Evolutionary conservation across 495 filamentous ascomycete genomes (phyloP).

Genomic region (Penicillium nucicola): DNA sequence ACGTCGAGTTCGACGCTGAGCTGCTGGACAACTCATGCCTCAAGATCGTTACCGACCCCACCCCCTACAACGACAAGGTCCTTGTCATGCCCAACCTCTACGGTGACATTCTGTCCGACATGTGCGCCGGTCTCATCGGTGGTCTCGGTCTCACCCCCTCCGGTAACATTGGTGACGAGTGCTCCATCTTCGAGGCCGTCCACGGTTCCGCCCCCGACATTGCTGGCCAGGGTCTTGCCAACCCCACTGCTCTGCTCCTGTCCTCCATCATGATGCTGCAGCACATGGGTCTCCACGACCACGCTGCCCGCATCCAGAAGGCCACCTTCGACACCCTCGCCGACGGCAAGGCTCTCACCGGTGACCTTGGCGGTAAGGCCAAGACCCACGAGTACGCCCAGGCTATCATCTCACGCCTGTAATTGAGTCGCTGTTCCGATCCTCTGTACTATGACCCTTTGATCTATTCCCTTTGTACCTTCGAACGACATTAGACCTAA

Average conservation of each 20-base stretch:
- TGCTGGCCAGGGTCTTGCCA: constrained; percentile 90
- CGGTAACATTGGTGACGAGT: constrained; percentile 98
- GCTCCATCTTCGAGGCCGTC: constrained; percentile 99
- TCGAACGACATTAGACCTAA: constrained; percentile 45
- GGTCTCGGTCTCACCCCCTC: constrained; percentile 95
- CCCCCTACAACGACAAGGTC: constrained; percentile 97
- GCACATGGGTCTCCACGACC: constrained; percentile 87
- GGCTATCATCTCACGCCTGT: constrained; percentile 86
- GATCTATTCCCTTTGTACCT: constrained; percentile 33
- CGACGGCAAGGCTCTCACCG: constrained; percentile 93
- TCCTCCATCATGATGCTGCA: constrained; percentile 98
- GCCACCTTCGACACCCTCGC: constrained; percentile 92
- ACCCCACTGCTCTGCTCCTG: constrained; percentile 89
- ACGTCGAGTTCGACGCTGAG: constrained; percentile 93
- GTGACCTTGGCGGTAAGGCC: constrained; percentile 90
- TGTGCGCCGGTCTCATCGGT: constrained; percentile 98
- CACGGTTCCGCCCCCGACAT: constrained; percentile 98
- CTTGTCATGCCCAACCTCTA: constrained; percentile 99
- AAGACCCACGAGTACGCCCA: constrained; percentile 89
- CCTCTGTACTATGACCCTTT: constrained; percentile 40
- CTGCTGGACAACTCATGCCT: constrained; percentile 98
- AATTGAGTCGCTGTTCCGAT: constrained; percentile 33
- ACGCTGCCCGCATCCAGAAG: constrained; percentile 85
- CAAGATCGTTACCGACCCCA: constrained; percentile 92
- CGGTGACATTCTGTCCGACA: constrained; percentile 98